phyloP scores from a whole-genome alignment of 257 asterid genomes.

The Forsythia suspensa region DNA sequence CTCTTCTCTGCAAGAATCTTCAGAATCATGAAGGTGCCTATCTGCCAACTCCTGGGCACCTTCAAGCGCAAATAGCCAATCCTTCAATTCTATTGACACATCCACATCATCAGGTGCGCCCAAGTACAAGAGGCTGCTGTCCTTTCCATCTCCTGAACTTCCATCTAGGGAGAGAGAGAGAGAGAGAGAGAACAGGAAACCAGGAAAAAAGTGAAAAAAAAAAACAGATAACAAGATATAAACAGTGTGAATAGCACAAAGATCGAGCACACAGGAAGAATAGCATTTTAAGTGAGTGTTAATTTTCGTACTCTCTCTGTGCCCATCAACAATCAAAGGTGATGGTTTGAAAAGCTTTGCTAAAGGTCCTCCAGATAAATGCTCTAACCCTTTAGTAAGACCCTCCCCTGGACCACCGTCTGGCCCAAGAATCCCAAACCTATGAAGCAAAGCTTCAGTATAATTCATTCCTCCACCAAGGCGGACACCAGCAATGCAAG shows the following conservation, averaged over 20 bases:
- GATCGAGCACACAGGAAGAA: slow-evolving; percentile 17
- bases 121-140: slow-evolving; percentile 50
- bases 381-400: slow-evolving; percentile 80
- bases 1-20: slow-evolving; percentile 67
- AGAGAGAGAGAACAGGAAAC: slow-evolving; percentile 14
- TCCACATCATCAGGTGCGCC: slow-evolving; percentile 93
- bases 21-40: slow-evolving; percentile 41
- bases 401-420: slow-evolving; percentile 99
- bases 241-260: slow-evolving; percentile 21
- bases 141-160: slow-evolving; percentile 42
- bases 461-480: slow-evolving; percentile 98
- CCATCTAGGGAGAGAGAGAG: slow-evolving; percentile 53
- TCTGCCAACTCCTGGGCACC: slow-evolving; percentile 67
- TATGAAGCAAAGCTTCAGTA: slow-evolving; percentile 86
- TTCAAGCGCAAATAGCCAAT: slow-evolving; percentile 98
- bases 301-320: slow-evolving; percentile 46
- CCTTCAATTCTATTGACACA: slow-evolving; percentile 72
- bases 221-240: slow-evolving; percentile 11
- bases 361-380: slow-evolving; percentile 85
- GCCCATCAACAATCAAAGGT: slow-evolving; percentile 50
- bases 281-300: slow-evolving; percentile 25
- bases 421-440: slow-evolving; percentile 92
- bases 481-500: slow-evolving; percentile 84
- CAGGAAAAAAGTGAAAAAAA: not conserved
- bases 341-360: slow-evolving; percentile 78